Percentiles rank a stretch among this genome's conserved stretches.
Evolutionary conservation across 768 basidiomycete species (phyloP).

Genomic region (Phylloporus rhodoxanthus): DNA sequence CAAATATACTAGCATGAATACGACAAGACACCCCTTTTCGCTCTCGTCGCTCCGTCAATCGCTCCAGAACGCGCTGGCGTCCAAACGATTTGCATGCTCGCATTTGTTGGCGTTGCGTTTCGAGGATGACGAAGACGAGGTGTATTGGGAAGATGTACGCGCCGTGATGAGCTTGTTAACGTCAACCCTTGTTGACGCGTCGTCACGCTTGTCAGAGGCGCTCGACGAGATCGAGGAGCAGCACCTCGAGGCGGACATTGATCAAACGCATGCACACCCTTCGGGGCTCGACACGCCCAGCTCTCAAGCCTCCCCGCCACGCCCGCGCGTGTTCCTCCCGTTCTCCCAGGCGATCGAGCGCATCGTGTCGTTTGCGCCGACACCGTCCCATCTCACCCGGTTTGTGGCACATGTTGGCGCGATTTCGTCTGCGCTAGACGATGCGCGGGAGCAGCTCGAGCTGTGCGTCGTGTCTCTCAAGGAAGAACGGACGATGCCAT

Average conservation of each 20-base stretch:
- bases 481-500: slow-evolving; percentile 25
- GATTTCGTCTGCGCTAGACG: slow-evolving; percentile 60
- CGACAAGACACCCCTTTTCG: slow-evolving; percentile 60
- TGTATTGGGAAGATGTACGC: slow-evolving; percentile 82
- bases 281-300: slow-evolving; percentile 13
- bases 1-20: slow-evolving; percentile 57
- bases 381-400: slow-evolving; percentile 60
- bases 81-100: slow-evolving; percentile 73
- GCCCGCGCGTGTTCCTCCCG: slow-evolving; percentile 7
- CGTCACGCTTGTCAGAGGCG: slow-evolving; percentile 55
- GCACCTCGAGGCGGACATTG: slow-evolving; percentile 43
- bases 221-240: slow-evolving; percentile 55
- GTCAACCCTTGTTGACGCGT: slow-evolving; percentile 59
- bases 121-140: slow-evolving; percentile 62
- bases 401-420: slow-evolving; percentile 72
- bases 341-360: slow-evolving; percentile 10
- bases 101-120: slow-evolving; percentile 79
- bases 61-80: slow-evolving; percentile 60
- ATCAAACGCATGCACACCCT: slow-evolving; percentile 27
- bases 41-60: slow-evolving; percentile 55
- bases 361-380: slow-evolving; percentile 59
- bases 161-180: slow-evolving; percentile 68
- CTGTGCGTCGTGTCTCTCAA: slow-evolving; percentile 56
- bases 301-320: slow-evolving; percentile 16
- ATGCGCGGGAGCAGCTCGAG: slow-evolving; percentile 63